Evolutionary conservation across 306 rosid species (phyloP).

Genomic region (Acacia crassicarpa): DNA sequence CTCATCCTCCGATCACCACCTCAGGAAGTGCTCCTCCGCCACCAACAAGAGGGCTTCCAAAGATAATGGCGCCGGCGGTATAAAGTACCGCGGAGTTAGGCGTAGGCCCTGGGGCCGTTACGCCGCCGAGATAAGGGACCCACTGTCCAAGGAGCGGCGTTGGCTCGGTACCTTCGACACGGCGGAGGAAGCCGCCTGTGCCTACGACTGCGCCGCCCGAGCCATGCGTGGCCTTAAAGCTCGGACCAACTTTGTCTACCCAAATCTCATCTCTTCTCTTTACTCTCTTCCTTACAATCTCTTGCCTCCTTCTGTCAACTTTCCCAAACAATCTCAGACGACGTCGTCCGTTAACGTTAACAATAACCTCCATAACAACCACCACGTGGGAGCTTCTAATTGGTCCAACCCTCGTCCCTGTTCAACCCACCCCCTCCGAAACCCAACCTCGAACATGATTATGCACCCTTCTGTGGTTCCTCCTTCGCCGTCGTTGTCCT

Average conservation of each 20-base stretch:
- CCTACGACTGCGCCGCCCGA: slow-evolving; percentile 94
- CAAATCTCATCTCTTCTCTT: slow-evolving; percentile 38
- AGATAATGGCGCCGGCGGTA: slow-evolving; percentile 32
- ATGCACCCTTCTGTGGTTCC: slow-evolving; percentile 48
- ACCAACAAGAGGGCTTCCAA: slow-evolving; percentile 40
- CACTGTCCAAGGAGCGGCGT: slow-evolving; percentile 79
- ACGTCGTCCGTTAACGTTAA: not conserved
- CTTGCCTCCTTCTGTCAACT: slow-evolving; percentile 41
- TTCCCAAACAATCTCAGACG: slow-evolving; percentile 35
- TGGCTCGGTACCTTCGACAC: slow-evolving; percentile 99
- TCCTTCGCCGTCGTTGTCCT: not conserved
- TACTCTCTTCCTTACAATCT: slow-evolving; percentile 22
- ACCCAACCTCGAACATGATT: slow-evolving; percentile 51
- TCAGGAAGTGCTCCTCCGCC: slow-evolving; percentile 5
- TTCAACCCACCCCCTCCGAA: not conserved
- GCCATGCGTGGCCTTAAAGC: slow-evolving; percentile 93
- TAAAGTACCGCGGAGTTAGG: slow-evolving; percentile 91
- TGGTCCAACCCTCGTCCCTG: slow-evolving; percentile 30
- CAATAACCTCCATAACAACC: slow-evolving; percentile 5
- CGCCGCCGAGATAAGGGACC: slow-evolving; percentile 97
- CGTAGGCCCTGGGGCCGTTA: slow-evolving; percentile 98
- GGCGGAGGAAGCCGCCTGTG: slow-evolving; percentile 96
- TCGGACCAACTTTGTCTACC: slow-evolving; percentile 79
- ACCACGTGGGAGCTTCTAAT: slow-evolving; percentile 26
- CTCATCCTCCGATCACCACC: slow-evolving; percentile 12